Base-by-base conservation (phyloP, 352 stramenopile genomes). In the Pythium oligandrum region DNA sequence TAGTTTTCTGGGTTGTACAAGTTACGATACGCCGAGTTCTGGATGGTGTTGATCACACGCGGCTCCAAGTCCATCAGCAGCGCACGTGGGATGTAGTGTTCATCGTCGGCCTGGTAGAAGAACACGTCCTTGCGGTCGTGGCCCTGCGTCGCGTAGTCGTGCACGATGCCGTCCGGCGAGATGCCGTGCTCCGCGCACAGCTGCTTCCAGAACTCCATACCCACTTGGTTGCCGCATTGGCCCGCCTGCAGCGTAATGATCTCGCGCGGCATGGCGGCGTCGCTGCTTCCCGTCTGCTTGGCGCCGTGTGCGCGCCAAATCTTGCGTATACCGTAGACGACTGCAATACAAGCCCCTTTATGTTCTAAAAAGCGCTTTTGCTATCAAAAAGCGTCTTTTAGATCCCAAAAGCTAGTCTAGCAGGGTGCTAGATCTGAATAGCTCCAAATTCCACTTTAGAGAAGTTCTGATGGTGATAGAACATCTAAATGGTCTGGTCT, bases 181-280 rank as follows among this genome's bases (percentile, higher is more conserved):
- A 99, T 99, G 43, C 97, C 97, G 73, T 99, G 97, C 77, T 99
- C 97, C 9, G 93, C 79, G 64, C 95, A 99, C 33, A 99, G 83
- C 72, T 99, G 95, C 70, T 98, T 99, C 97, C 97, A 99, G 77
- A 99, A 99, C 81, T 99, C 97, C 66, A 91, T 97, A 11, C 97
- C 97, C 56, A 99, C 98, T 82, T 99, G 97, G 75, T 99, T 99
- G 61, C 97, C 97, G 73, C 97, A 99, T 79, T 99, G 97, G 35
- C 97, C 97, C 6, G 98, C 93, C 77, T 99, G 97, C 35, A 99
- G 74, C 44, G 97, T 99, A 67, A 99, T 99, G 70, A 99, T 99
- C 91, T 99, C 97, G 59, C 93, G 86, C 52, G 95, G 93, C 94
- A 98, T 98, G 39, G 6, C 66, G 44, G 11, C 12, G 8, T 17